These are phyloP conservation scores for Stereocaulon alpinum DNA, from an alignment of 495 filamentous ascomycete genomes.

Conservation along the genomic window DNA sequence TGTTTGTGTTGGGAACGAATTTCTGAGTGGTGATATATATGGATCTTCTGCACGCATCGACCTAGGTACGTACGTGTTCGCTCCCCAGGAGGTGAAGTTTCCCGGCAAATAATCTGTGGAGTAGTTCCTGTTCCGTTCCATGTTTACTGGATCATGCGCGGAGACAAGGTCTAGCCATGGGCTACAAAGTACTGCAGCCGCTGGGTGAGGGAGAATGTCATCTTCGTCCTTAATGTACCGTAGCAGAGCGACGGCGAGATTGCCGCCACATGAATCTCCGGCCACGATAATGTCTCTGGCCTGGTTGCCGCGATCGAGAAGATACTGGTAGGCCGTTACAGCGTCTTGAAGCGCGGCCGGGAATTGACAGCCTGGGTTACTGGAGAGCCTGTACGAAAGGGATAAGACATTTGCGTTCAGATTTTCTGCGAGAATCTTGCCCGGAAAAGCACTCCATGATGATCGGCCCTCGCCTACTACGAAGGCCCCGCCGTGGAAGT, in stretches of 20 bases:
- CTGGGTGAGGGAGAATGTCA: slow-evolving; percentile 6
- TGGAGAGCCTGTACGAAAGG: slow-evolving; percentile 30
- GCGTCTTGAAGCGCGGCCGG: slow-evolving; percentile 40
- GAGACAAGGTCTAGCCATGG: slow-evolving; percentile 34
- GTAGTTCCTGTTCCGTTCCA: slow-evolving; percentile 27
- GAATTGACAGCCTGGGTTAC: slow-evolving; percentile 27
- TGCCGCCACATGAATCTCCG: slow-evolving; percentile 37
- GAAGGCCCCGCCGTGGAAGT: slow-evolving; percentile 44
- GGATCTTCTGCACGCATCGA: slow-evolving; percentile 18
- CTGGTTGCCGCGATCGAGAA: slow-evolving; percentile 27
- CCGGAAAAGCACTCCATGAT: not conserved
- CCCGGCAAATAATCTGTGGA: slow-evolving; percentile 30
- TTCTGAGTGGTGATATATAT: slow-evolving; percentile 27
- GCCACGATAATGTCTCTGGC: slow-evolving; percentile 31
- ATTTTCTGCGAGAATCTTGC: not conserved
- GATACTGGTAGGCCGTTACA: slow-evolving; percentile 32
- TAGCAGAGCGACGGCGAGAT: slow-evolving; percentile 32
- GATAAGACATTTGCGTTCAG: slow-evolving; percentile 1
- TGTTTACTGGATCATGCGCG: not conserved
- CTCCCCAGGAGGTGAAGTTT: slow-evolving; percentile 29
- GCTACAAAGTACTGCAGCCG: slow-evolving; percentile 28
- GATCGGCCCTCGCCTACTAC: slow-evolving; percentile 23
- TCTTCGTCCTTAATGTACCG: slow-evolving; percentile 26
- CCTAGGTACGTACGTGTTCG: slow-evolving; percentile 20
- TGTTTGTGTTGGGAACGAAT: slow-evolving; percentile 30